Conservation (phyloP, 2,329 filamentous ascomycete genomes). For the Cladorrhinum sp. region DNA sequence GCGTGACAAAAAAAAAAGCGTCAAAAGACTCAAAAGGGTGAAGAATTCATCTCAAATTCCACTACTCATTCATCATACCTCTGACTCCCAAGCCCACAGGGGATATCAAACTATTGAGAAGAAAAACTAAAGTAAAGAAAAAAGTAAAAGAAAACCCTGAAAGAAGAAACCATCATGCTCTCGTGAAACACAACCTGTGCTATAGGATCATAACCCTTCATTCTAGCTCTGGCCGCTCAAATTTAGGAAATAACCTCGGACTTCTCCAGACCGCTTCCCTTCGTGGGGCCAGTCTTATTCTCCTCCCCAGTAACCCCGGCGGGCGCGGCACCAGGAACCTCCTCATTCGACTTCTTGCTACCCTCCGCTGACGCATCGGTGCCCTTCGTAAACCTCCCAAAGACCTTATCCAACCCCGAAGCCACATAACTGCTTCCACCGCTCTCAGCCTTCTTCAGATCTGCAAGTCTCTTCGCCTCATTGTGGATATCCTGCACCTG, state of each 20-base stretch:
- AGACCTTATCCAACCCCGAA: constrained; percentile 54
- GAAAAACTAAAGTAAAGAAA: not conserved
- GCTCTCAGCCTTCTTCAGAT: constrained; percentile 72
- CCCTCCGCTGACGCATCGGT: not conserved
- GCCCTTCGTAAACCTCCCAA: constrained; percentile 37
- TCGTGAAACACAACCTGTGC: not conserved
- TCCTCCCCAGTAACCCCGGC: constrained; percentile 11
- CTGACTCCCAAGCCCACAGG: no score
- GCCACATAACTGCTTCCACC: constrained; percentile 60
- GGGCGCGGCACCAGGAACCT: constrained; percentile 23
- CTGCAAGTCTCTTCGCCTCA: constrained; percentile 83
- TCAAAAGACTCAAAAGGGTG: no score
- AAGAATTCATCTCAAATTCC: no score
- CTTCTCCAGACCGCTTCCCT: constrained; percentile 9
- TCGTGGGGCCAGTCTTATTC: constrained; percentile 9
- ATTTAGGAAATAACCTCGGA: constrained; percentile 16
- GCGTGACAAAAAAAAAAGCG: no score
- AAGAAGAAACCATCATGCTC: not conserved
- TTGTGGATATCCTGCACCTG: constrained; percentile 92
- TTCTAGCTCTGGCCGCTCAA: not conserved
- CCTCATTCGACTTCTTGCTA: constrained; percentile 2
- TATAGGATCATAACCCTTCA: not conserved
- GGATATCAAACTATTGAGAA: no score
- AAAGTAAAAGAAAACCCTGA: not conserved
- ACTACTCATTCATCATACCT: no score